phyloP scores from a whole-genome alignment of 148 eudicot genomes.

The Chenopodium suecicum region DNA sequence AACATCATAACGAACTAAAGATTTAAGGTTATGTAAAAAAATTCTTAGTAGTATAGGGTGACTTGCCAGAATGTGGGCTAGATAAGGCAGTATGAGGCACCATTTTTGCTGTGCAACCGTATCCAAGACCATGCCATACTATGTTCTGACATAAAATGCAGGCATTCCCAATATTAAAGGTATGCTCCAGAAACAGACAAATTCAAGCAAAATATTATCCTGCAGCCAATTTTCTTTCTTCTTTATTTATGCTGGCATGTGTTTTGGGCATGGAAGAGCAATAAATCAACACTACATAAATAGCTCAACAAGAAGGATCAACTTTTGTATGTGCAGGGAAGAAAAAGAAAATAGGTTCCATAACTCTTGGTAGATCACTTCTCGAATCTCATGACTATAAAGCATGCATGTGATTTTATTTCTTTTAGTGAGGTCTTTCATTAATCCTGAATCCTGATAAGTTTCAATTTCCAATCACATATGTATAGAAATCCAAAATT shows the following conservation, averaged over 20 bases:
- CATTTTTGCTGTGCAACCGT: conserved; percentile 56
- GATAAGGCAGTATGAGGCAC: conserved; percentile 45
- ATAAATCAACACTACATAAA: too few species aligned
- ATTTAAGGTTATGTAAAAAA: neutral
- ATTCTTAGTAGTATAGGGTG: neutral
- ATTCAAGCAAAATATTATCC: neutral
- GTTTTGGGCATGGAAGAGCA: neutral
- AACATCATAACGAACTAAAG: neutral
- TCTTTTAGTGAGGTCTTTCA: neutral
- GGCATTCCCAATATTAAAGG: conserved; percentile 7
- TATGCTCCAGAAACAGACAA: neutral
- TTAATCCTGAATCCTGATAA: neutral
- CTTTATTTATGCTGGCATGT: neutral
- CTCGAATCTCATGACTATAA: neutral
- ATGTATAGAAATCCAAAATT: neutral
- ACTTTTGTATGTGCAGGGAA: neutral
- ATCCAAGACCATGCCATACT: conserved; percentile 51
- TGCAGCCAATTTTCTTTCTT: neutral
- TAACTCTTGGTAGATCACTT: neutral
- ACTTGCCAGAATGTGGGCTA: conserved; percentile 61
- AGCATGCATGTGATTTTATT: neutral
- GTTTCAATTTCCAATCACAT: neutral
- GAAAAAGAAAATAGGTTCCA: neutral
- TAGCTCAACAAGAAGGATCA: too few species aligned
- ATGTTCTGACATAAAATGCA: conserved; percentile 49